These are phyloP conservation scores for Microcera coccophila DNA, from an alignment of 2,329 filamentous ascomycete genomes.

Conservation along the genomic window DNA sequence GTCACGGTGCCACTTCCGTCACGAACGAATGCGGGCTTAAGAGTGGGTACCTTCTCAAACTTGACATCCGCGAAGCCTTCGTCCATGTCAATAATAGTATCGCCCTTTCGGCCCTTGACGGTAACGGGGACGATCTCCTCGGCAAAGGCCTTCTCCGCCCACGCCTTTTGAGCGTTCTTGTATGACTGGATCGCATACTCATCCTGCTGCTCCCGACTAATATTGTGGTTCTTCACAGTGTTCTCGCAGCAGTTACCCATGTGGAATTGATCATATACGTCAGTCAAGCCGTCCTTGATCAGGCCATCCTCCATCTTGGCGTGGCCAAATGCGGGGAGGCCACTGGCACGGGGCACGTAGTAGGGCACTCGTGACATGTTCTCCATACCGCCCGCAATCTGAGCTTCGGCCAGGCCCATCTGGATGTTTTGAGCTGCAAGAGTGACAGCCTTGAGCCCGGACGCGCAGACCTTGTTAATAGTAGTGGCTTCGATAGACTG, in stretches of 20 bases:
- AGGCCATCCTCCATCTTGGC: constrained; percentile 85
- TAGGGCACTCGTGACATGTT: constrained; percentile 95
- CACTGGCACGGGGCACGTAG: constrained; percentile 78
- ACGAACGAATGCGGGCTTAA: constrained; percentile 88
- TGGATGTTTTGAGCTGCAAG: constrained; percentile 94
- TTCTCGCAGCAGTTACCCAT: constrained; percentile 98
- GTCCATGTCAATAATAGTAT: constrained; percentile 72
- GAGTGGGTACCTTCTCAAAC: constrained; percentile 74
- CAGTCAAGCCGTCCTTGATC: constrained; percentile 91
- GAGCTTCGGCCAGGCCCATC: constrained; percentile 80
- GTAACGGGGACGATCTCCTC: constrained; percentile 90
- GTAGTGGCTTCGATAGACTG: constrained; percentile 81
- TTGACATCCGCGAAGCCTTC: constrained; percentile 88
- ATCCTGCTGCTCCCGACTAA: constrained; percentile 85
- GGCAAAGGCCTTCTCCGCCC: constrained; percentile 75
- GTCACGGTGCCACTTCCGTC: constrained; percentile 88
- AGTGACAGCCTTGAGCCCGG: constrained; percentile 85
- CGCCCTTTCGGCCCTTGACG: constrained; percentile 78
- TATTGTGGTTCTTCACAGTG: constrained; percentile 80
- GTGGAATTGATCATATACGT: constrained; percentile 94
- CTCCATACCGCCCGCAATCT: constrained; percentile 95
- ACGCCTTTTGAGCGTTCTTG: constrained; percentile 83
- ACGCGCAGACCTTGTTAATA: constrained; percentile 97
- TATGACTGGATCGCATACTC: constrained; percentile 87
- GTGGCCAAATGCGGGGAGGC: constrained; percentile 81